These are phyloP conservation scores for Coemansia sp. DNA, from an alignment of 192 early-diverging fungal species.

Conservation along the genomic window DNA sequence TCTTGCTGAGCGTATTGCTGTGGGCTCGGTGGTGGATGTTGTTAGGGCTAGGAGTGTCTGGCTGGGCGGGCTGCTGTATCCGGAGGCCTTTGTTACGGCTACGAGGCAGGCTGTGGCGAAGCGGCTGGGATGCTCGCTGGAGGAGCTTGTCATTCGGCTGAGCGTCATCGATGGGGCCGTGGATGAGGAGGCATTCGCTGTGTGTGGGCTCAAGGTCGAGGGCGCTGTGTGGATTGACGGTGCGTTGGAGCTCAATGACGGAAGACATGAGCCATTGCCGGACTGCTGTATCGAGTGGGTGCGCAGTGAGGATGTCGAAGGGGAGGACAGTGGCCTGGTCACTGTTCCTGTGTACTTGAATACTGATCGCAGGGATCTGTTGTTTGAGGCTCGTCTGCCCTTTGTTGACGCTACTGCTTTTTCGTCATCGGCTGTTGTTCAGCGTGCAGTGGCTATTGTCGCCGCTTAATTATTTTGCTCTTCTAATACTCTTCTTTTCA, in stretches of 20 bases:
- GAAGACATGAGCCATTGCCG: conserved; percentile 34
- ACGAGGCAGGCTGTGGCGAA: conserved; percentile 87
- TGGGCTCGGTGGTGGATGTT: conserved; percentile 8
- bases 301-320: background rate
- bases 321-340: background rate
- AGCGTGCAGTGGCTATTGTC: conserved; percentile 64
- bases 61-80: conserved; percentile 86
- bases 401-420: background rate
- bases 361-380: conserved; percentile 59
- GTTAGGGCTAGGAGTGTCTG: conserved; percentile 62
- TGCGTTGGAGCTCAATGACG: conserved; percentile 49
- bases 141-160: conserved; percentile 70
- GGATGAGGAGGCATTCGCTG: conserved; percentile 22
- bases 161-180: conserved; percentile 13
- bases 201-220: conserved; percentile 54
- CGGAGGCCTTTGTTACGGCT: conserved; percentile 91
- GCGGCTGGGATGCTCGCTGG: conserved; percentile 72
- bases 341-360: conserved; percentile 71
- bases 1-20: conserved; percentile 50
- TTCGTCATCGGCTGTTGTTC: conserved; percentile 27
- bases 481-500: background rate
- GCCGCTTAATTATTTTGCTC: conserved; percentile 21
- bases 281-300: conserved; percentile 24
- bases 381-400: conserved; percentile 59
- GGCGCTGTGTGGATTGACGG: conserved; percentile 46